Evolutionary conservation across 371 early-diverging fungal species (phyloP).

Genomic region (Syncephalis plumigaleata): DNA sequence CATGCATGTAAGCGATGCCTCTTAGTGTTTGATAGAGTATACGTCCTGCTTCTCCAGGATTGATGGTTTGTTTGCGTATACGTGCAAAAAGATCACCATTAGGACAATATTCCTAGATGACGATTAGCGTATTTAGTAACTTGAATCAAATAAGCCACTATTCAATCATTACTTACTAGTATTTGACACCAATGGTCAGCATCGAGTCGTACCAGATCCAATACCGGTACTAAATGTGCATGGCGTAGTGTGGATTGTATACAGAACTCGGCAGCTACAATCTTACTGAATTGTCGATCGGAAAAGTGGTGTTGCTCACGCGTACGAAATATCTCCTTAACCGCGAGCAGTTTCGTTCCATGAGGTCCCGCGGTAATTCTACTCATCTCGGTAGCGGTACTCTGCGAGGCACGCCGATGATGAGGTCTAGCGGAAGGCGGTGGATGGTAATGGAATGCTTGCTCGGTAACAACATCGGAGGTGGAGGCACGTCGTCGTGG

Average conservation of each 20-base stretch:
- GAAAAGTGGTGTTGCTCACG: constrained; percentile 54
- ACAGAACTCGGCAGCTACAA: constrained; percentile 77
- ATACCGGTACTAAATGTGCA: constrained; percentile 73
- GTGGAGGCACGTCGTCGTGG: constrained; percentile 8
- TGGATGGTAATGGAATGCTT: neutral
- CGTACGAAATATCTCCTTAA: constrained; percentile 81
- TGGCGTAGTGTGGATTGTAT: constrained; percentile 79
- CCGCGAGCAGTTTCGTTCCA: constrained; percentile 49
- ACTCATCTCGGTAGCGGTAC: too few species aligned
- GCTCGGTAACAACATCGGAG: neutral
- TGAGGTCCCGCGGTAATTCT: constrained; percentile 2
- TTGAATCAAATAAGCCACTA: neutral
- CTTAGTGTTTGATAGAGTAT: constrained; percentile 81
- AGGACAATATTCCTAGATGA: constrained; percentile 36
- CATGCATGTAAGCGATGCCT: constrained; percentile 80
- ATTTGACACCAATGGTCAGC: constrained; percentile 79
- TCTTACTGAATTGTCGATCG: constrained; percentile 80
- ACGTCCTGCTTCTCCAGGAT: constrained; percentile 56
- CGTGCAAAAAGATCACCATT: constrained; percentile 67
- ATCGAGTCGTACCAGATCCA: constrained; percentile 78
- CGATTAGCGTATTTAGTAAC: neutral
- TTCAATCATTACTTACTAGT: constrained; percentile 26
- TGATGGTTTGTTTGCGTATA: constrained; percentile 54
- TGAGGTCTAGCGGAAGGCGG: too few species aligned
- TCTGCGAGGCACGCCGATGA: too few species aligned